phyloP scores from a whole-genome alignment of 2,329 filamentous ascomycete genomes.

The Fusarium luffae region DNA sequence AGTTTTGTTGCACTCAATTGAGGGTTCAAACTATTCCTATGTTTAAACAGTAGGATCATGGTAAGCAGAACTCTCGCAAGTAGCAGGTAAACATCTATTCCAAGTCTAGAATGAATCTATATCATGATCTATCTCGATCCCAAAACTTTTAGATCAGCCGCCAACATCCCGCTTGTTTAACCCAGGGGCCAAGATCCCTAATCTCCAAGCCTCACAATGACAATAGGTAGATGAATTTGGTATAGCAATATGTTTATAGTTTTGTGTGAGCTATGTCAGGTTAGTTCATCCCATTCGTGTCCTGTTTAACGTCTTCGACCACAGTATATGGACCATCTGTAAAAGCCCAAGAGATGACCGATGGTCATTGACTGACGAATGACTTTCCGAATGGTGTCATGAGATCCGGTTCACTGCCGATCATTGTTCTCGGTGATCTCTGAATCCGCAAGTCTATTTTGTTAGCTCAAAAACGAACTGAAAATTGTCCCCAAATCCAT shows the following conservation, averaged over 20 bases:
- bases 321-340: neutral
- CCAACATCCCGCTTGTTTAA: neutral
- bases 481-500: conserved; percentile 4
- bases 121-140: neutral
- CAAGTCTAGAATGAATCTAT: neutral
- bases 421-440: neutral
- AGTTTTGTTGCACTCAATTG: neutral
- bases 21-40: neutral
- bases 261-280: neutral
- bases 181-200: neutral
- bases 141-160: neutral
- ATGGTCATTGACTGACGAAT: neutral
- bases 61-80: neutral
- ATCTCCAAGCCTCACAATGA: neutral
- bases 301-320: too few relatives aligned
- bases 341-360: neutral
- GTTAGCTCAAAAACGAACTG: conserved; percentile 8
- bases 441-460: conserved; percentile 1
- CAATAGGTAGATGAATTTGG: neutral
- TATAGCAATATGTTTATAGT: conserved; percentile 4
- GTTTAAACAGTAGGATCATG: neutral
- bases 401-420: neutral
- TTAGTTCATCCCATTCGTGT: neutral
- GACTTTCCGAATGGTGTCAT: neutral
- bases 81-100: neutral